Conservation (phyloP, 495 filamentous ascomycete genomes). For the Penicillium arizonense region DNA sequence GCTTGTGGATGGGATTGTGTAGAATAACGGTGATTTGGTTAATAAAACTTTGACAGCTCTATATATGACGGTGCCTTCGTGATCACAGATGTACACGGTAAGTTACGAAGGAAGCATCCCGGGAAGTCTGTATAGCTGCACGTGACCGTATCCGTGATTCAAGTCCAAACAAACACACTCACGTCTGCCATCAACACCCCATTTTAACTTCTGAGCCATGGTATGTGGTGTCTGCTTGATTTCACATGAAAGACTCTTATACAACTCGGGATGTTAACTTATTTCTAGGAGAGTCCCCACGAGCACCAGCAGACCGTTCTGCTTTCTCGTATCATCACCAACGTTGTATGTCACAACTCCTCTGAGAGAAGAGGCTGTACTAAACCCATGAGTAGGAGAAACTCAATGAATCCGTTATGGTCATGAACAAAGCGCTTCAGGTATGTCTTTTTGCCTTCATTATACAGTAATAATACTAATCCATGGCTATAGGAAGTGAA, state of each 20-base stretch:
- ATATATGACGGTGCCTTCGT: too few species aligned
- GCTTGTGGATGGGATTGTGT: background rate
- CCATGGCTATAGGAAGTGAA: constrained; percentile 75
- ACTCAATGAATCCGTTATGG: constrained; percentile 89
- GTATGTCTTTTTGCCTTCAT: constrained; percentile 38
- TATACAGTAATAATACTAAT: background rate
- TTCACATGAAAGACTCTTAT: background rate
- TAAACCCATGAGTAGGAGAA: constrained; percentile 67
- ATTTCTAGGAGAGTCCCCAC: constrained; percentile 83
- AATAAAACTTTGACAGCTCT: too few species aligned
- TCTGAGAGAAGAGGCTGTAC: background rate
- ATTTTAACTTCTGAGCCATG: constrained; percentile 6
- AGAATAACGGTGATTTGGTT: too few species aligned
- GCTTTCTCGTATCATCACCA: constrained; percentile 92
- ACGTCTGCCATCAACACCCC: background rate
- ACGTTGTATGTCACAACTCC: constrained; percentile 64
- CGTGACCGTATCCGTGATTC: constrained; percentile 13
- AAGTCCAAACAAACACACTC: constrained; percentile 16
- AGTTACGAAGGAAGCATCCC: too few species aligned
- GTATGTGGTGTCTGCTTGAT: constrained; percentile 1
- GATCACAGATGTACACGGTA: too few species aligned
- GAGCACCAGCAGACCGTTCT: constrained; percentile 95
- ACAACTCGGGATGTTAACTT: background rate
- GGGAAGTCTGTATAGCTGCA: constrained; percentile 21
- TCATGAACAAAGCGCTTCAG: constrained; percentile 88